A percentile compares a stretch with the other conserved stretches of the same genome.
phyloP scores from a whole-genome alignment of 495 filamentous ascomycete genomes.

The Penicillium ucsense region DNA sequence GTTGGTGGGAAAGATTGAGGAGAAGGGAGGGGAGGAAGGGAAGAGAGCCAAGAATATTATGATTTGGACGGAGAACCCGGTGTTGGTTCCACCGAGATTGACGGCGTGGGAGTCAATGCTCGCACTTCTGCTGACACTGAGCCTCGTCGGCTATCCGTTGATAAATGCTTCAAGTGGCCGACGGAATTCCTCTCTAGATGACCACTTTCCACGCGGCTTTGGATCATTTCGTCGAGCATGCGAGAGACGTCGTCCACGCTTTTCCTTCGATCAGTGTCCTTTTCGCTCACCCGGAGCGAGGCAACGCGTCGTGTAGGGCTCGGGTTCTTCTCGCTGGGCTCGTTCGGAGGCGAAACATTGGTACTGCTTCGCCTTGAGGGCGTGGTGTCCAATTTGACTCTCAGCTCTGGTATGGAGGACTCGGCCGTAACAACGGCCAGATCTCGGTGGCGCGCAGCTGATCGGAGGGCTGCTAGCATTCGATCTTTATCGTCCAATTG shows the following conservation, averaged over 20 bases:
- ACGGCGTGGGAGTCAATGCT: conserved; percentile 15
- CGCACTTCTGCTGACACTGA: conserved; percentile 25
- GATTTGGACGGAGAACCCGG: conserved; percentile 6
- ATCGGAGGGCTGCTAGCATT: conserved; percentile 85
- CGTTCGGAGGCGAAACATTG: conserved; percentile 7
- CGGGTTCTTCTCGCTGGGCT: conserved; percentile 6
- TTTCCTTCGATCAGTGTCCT: conserved; percentile 45
- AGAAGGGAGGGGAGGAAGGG: too few species aligned
- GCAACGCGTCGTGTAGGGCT: conserved; percentile 14
- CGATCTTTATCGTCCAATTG: conserved; percentile 91
- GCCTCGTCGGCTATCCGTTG: conserved; percentile 25
- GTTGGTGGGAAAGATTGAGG: too few species aligned
- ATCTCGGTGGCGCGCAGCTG: conserved; percentile 76
- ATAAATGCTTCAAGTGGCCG: conserved; percentile 42
- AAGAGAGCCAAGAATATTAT: background rate
- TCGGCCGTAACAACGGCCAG: conserved; percentile 56
- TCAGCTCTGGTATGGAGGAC: conserved; percentile 22
- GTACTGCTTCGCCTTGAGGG: conserved; percentile 23
- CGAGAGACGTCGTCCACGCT: conserved; percentile 81
- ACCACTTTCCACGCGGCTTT: conserved; percentile 67
- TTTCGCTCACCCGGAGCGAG: conserved; percentile 17
- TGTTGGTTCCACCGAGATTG: conserved; percentile 1
- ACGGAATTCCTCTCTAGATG: conserved; percentile 49
- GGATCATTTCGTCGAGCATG: conserved; percentile 92
- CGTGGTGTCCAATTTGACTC: conserved; percentile 23